Conservation (phyloP, 2,329 filamentous ascomycete species). For the Byssoonygena ceratinophila region DNA sequence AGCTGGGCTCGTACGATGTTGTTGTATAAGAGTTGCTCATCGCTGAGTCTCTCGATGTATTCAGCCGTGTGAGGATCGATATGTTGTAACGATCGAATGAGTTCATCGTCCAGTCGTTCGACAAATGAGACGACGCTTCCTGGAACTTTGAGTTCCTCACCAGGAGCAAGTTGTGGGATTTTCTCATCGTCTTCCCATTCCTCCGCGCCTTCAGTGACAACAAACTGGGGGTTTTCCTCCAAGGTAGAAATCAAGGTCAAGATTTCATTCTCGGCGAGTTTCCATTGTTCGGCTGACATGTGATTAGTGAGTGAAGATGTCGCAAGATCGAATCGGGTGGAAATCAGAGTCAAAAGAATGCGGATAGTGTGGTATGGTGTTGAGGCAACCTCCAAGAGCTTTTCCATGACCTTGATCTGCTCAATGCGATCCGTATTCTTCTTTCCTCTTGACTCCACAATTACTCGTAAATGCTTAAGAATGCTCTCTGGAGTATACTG, state of each 20-base stretch:
- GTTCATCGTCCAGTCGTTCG: slow-evolving; percentile 91
- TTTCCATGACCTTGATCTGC: slow-evolving; percentile 97
- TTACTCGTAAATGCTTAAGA: slow-evolving; percentile 86
- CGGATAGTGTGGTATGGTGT: slow-evolving; percentile 92
- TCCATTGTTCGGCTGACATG: slow-evolving; percentile 97
- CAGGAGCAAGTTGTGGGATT: slow-evolving; percentile 59
- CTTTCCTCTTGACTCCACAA: slow-evolving; percentile 92
- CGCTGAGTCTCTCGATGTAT: slow-evolving; percentile 89
- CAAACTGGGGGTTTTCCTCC: slow-evolving; percentile 65
- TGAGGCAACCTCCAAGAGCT: slow-evolving; percentile 74
- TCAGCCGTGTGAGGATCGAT: slow-evolving; percentile 98
- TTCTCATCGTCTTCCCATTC: slow-evolving; percentile 99
- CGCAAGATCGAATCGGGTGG: slow-evolving; percentile 86
- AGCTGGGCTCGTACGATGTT: slow-evolving; percentile 78
- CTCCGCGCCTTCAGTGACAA: slow-evolving; percentile 84
- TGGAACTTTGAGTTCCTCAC: slow-evolving; percentile 78
- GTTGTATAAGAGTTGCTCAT: slow-evolving; percentile 84
- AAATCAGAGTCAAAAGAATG: slow-evolving; percentile 81
- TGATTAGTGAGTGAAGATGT: slow-evolving; percentile 60
- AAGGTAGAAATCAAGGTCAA: slow-evolving; percentile 65
- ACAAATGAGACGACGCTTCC: slow-evolving; percentile 91
- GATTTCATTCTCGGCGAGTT: slow-evolving; percentile 81
- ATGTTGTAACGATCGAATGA: slow-evolving; percentile 89
- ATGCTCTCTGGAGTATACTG: slow-evolving; percentile 96
- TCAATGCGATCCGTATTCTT: slow-evolving; percentile 95